Evolutionary conservation across 169 alveolate species (phyloP).

Genomic region (Toxoplasma gondii): DNA sequence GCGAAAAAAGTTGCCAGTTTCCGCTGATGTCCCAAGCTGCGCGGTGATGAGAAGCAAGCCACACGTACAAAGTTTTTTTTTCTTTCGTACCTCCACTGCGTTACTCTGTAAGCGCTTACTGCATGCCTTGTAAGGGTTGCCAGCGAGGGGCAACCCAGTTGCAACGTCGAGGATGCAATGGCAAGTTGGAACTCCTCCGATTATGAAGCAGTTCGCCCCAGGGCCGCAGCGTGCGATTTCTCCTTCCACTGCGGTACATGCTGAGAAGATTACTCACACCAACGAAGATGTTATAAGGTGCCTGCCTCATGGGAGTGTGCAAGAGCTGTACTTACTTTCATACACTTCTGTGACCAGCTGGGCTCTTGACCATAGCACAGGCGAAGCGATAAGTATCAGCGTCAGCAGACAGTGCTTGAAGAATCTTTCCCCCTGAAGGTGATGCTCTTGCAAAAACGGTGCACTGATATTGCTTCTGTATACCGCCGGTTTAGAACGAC

Average conservation of each 20-base stretch:
- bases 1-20: constrained; percentile 74
- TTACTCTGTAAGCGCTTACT: constrained; percentile 16
- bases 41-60: not conserved
- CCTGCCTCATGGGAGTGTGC: not conserved
- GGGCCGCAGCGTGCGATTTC: constrained; percentile 77
- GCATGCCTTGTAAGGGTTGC: constrained; percentile 79
- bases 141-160: constrained; percentile 76
- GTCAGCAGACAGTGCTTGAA: not conserved
- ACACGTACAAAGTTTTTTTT: not conserved
- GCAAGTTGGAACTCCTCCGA: constrained; percentile 76
- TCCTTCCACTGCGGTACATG: constrained; percentile 75
- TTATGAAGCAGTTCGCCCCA: constrained; percentile 76
- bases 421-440: not conserved
- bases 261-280: constrained; percentile 27
- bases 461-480: not conserved
- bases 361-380: not conserved
- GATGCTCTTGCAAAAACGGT: not conserved
- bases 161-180: constrained; percentile 75
- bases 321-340: constrained; percentile 67
- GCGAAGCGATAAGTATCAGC: not conserved
- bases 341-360: constrained; percentile 75
- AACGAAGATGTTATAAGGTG: not conserved
- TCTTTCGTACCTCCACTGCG: not conserved
- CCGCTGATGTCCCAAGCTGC: constrained; percentile 79
- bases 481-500: not conserved